Conservation (phyloP, 1,284 basidiomycete genomes). For the Cryptococcus sp. region DNA sequence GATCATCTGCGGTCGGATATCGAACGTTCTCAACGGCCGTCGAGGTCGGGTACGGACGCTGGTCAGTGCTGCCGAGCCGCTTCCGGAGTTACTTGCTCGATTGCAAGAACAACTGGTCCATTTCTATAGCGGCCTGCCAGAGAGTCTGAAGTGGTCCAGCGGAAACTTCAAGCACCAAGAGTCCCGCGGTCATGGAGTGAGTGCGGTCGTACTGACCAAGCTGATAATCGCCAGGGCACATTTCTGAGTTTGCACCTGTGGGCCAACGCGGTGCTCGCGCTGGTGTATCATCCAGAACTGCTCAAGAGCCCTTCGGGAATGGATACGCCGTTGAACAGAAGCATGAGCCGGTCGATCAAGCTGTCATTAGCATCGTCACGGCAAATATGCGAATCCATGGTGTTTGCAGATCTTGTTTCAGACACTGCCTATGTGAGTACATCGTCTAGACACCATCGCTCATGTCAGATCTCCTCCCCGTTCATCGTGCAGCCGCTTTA, state of each 20-base stretch:
- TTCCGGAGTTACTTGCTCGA: slow-evolving; percentile 44
- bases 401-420: slow-evolving; percentile 49
- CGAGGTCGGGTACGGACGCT: slow-evolving; percentile 51
- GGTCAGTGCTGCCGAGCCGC: slow-evolving; percentile 39
- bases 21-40: slow-evolving; percentile 53
- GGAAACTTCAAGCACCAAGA: slow-evolving; percentile 55
- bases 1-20: slow-evolving; percentile 55
- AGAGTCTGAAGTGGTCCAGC: slow-evolving; percentile 51
- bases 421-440: slow-evolving; percentile 46
- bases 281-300: slow-evolving; percentile 56
- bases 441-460: too few relatives aligned
- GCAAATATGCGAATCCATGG: slow-evolving; percentile 55
- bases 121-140: slow-evolving; percentile 51
- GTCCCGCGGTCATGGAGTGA: slow-evolving; percentile 43
- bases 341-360: slow-evolving; percentile 51
- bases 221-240: slow-evolving; percentile 14
- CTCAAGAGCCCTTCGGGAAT: slow-evolving; percentile 49
- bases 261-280: slow-evolving; percentile 55
- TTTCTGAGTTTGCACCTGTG: slow-evolving; percentile 45
- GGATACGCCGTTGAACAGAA: slow-evolving; percentile 52
- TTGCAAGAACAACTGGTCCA: slow-evolving; percentile 53
- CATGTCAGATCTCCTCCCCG: slow-evolving; percentile 20
- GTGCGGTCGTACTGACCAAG: too few relatives aligned
- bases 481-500: slow-evolving; percentile 30
- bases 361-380: slow-evolving; percentile 50